Evolutionary conservation across 1,284 basidiomycete species (phyloP), one percentile per base, ranked within the genome.

Genomic region (Rhodotorula glutinis): DNA sequence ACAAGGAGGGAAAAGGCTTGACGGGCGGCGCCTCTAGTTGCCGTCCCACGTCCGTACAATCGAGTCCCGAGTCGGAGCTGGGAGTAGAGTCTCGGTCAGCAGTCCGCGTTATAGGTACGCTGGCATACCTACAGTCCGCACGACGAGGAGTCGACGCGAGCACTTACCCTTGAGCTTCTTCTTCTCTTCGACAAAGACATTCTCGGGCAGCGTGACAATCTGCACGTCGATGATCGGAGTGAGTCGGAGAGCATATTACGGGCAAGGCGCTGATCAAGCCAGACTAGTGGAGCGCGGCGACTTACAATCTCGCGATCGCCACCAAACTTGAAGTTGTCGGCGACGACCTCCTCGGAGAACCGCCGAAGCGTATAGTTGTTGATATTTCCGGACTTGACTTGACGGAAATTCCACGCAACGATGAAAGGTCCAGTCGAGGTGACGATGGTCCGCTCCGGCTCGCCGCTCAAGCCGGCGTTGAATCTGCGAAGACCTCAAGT

Each of bases 361-460:
- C 86, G 75, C 76, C 75, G 53, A 67, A 98, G 94, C 76, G 95
- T 91, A 77, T 98, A 98, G 77, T 89, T 89, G 79, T 94, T 90
- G 53, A 89, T 82, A 60, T 86, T 85, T 63, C 94, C 94, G 79
- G 89, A 88, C 84, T 95, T 97, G 74, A 98, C 90, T 74, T 93
- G 91, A 55, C 85, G 86, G 79, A 98, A 95, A 84, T 98, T 93
- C 77, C 79, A 73, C 16, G 73, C 71, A 54, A 76, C 66, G 71
- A 98, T 90, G 76, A 88, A 98, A 74, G 89, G 87, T n/a, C 95
- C 96, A 0, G 90, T 95, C 14, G 92, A 92, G 0, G 96, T 98
- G 62, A 98, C 89, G 72, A 98, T 98, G 10, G 91, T 91, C 77
- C 92, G 95, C 82, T 98, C 95, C 61, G 88, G 86, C 40, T 63